phyloP scores from a whole-genome alignment of 2,329 filamentous ascomycete genomes.

The Tolypocladium tropicale region DNA sequence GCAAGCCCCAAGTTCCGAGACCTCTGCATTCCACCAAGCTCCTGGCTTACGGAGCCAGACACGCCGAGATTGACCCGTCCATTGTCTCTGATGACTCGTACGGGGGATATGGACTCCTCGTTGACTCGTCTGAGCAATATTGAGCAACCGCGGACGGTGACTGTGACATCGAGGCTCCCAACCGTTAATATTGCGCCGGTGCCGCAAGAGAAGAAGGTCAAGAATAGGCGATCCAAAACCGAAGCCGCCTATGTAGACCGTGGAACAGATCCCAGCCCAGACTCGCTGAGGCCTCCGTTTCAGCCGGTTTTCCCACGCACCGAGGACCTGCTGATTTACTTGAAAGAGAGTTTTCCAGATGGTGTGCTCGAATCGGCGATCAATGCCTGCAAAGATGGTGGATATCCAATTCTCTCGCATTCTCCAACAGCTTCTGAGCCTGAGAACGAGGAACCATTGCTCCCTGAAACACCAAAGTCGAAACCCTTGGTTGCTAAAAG shows the following conservation, averaged over 20 bases:
- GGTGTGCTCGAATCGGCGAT: constrained; percentile 35
- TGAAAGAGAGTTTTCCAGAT: constrained; percentile 34
- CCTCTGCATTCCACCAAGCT: constrained; percentile 14
- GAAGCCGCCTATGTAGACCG: constrained; percentile 25
- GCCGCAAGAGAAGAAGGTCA: constrained; percentile 16
- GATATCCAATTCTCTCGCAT: constrained; percentile 14
- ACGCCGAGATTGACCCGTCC: constrained; percentile 8
- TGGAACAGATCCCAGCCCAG: constrained; percentile 25
- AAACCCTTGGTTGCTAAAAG: neutral
- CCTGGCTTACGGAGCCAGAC: constrained; percentile 11
- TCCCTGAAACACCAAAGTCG: constrained; percentile 15
- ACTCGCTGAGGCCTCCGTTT: constrained; percentile 14
- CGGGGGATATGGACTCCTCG: constrained; percentile 10
- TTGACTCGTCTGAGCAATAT: constrained; percentile 13
- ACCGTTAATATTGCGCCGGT: constrained; percentile 18
- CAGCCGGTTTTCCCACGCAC: constrained; percentile 38
- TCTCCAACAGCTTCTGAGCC: constrained; percentile 11
- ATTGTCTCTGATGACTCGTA: constrained; percentile 16
- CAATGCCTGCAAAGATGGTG: constrained; percentile 26
- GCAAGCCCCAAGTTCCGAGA: constrained; percentile 20
- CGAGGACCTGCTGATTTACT: constrained; percentile 47
- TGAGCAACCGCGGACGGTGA: constrained; percentile 19
- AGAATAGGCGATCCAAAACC: constrained; percentile 14
- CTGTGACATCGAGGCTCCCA: constrained; percentile 17
- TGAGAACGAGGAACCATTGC: constrained; percentile 9